These are phyloP conservation scores for Chalaropsis ovoidea DNA, from an alignment of 2,329 filamentous ascomycete species.

Conservation along the genomic window DNA sequence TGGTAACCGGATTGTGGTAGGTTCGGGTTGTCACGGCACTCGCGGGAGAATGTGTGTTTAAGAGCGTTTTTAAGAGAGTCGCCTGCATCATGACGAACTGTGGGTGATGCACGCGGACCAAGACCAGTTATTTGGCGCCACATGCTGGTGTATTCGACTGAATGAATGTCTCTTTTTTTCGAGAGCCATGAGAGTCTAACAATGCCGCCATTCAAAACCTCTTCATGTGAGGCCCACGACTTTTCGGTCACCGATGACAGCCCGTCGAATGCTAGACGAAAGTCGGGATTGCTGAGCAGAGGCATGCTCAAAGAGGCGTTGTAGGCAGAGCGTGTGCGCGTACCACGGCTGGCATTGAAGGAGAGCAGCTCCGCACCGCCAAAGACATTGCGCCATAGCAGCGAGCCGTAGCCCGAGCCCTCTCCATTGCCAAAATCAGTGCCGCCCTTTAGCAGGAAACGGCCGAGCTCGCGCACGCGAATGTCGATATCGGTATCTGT, in stretches of 20 bases:
- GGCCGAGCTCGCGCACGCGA: slow-evolving; percentile 69
- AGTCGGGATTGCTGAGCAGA: slow-evolving; percentile 71
- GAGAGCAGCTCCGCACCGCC: slow-evolving; percentile 86
- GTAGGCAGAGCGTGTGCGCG: slow-evolving; percentile 83
- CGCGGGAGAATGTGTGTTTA: slow-evolving; percentile 68
- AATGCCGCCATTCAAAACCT: slow-evolving; percentile 68
- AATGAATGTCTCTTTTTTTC: slow-evolving; percentile 55
- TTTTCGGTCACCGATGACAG: slow-evolving; percentile 79
- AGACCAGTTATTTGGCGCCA: slow-evolving; percentile 88
- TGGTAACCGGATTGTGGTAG: slow-evolving; percentile 76
- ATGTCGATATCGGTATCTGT: slow-evolving; percentile 78
- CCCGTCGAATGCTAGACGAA: slow-evolving; percentile 67
- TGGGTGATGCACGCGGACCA: slow-evolving; percentile 63
- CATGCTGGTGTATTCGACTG: slow-evolving; percentile 66
- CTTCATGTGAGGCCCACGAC: slow-evolving; percentile 88
- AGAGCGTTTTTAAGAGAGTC: slow-evolving; percentile 84
- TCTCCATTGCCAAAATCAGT: slow-evolving; percentile 91
- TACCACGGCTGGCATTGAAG: slow-evolving; percentile 78
- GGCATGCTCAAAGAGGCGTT: slow-evolving; percentile 77
- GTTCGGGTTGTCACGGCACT: slow-evolving; percentile 73
- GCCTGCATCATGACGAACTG: slow-evolving; percentile 73
- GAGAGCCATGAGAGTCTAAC: slow-evolving; percentile 67
- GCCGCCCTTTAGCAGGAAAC: slow-evolving; percentile 81
- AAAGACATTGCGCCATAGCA: slow-evolving; percentile 82
- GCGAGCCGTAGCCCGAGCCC: slow-evolving; percentile 82